Evolutionary conservation across 1,139 yeast genomes (phyloP).

Genomic region (Zygoascus sp.): DNA sequence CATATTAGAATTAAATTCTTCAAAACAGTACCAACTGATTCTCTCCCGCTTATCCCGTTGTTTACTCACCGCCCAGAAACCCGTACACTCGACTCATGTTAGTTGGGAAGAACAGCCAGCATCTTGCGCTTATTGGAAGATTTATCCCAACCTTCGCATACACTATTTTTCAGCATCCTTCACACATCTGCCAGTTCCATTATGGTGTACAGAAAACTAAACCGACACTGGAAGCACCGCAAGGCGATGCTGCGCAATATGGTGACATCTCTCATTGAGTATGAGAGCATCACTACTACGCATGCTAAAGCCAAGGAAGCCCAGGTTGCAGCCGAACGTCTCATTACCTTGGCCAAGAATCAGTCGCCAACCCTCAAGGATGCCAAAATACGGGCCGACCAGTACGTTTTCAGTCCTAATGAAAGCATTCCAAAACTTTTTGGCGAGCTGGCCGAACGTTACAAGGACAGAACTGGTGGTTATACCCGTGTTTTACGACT

Average conservation of each 20-base stretch:
- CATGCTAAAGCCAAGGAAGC: constrained; percentile 69
- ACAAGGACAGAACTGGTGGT: constrained; percentile 63
- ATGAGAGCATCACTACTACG: constrained; percentile 66
- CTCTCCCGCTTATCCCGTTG: no score
- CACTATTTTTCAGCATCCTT: no score
- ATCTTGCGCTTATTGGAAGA: background rate
- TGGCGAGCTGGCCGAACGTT: constrained; percentile 60
- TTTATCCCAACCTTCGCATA: background rate
- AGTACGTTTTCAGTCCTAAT: constrained; percentile 38
- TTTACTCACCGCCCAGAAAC: constrained; percentile 50
- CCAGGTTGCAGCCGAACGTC: constrained; percentile 50
- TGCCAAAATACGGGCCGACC: constrained; percentile 26
- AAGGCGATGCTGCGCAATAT: constrained; percentile 55
- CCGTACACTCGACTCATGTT: constrained; percentile 61
- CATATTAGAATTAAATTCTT: background rate
- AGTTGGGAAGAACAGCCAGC: constrained; percentile 1
- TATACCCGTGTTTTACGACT: constrained; percentile 80
- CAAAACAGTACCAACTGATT: no score
- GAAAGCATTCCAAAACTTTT: constrained; percentile 56
- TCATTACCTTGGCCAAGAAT: constrained; percentile 48
- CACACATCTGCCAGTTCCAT: background rate
- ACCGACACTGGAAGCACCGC: constrained; percentile 42
- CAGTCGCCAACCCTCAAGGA: constrained; percentile 25
- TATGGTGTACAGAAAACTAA: constrained; percentile 28
- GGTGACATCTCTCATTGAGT: constrained; percentile 60